Evolutionary conservation across 2,329 filamentous ascomycete genomes (phyloP).

Genomic region (Claviceps digitariae): DNA sequence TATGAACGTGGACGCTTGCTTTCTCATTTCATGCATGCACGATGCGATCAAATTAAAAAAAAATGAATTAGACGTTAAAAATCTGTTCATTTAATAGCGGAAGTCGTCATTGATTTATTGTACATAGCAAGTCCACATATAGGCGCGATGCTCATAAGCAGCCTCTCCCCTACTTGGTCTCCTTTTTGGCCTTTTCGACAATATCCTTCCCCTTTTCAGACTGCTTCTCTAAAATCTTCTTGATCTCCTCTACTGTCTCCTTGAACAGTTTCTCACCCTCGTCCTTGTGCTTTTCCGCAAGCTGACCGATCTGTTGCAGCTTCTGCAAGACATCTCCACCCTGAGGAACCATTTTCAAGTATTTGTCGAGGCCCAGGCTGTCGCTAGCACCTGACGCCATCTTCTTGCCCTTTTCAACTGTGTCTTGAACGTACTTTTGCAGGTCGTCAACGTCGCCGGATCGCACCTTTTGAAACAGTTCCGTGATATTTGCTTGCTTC

Average conservation of each 20-base stretch:
- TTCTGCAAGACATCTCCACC: constrained; percentile 52
- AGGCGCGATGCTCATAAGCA: no score
- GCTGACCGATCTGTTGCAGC: constrained; percentile 48
- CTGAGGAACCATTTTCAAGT: constrained; percentile 51
- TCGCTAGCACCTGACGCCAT: constrained; percentile 21
- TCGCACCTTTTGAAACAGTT: constrained; percentile 50
- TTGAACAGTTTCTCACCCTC: constrained; percentile 58
- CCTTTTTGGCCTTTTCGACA: constrained; percentile 38
- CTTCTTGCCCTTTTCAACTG: constrained; percentile 29
- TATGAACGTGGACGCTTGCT: no score
- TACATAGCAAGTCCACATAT: no score
- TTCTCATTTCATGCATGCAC: no score
- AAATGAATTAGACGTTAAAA: no score
- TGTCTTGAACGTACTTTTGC: constrained; percentile 21
- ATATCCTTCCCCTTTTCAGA: constrained; percentile 44
- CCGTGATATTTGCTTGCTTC: constrained; percentile 51
- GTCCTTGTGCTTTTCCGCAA: constrained; percentile 52
- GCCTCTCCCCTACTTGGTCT: constrained; percentile 20
- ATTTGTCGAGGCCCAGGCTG: constrained; percentile 39
- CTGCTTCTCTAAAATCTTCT: constrained; percentile 49
- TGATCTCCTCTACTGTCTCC: constrained; percentile 54
- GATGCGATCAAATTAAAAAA: no score
- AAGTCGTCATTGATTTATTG: no score
- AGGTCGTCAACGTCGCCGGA: constrained; percentile 40
- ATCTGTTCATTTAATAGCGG: no score